These are phyloP conservation scores for Monosporascus cannonballus DNA, from an alignment of 2,329 filamentous ascomycete genomes.

Conservation along the genomic window DNA sequence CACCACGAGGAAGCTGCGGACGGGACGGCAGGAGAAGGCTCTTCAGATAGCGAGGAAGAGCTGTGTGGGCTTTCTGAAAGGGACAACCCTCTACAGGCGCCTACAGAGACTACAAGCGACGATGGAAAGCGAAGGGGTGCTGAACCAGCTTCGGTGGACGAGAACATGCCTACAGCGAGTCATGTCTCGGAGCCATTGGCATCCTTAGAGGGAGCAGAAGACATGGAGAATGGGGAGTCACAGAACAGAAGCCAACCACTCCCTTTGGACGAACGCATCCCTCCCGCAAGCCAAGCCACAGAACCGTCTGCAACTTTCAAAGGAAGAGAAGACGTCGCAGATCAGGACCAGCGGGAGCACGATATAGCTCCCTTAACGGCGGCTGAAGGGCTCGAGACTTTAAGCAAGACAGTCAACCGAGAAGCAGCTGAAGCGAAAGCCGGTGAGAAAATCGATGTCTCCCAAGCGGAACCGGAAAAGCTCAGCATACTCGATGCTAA, in stretches of 20 bases:
- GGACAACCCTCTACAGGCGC: not conserved
- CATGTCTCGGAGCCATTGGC: not conserved
- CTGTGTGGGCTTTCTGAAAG: too few species aligned
- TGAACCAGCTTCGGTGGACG: not conserved
- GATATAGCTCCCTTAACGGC: slow-evolving; percentile 11
- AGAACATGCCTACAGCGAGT: not conserved
- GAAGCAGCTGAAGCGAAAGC: slow-evolving; percentile 3
- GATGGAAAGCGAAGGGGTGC: too few species aligned
- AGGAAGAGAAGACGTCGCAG: slow-evolving; percentile 2
- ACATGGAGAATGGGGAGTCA: slow-evolving; percentile 3
- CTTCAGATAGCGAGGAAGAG: slow-evolving; percentile 15
- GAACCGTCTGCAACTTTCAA: not conserved
- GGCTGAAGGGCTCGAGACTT: slow-evolving; percentile 23
- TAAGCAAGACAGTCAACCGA: slow-evolving; percentile 13
- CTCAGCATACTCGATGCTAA: not conserved
- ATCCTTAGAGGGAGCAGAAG: slow-evolving; percentile 1
- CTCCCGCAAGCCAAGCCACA: not conserved
- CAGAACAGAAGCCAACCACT: not conserved
- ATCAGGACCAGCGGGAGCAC: slow-evolving; percentile 1
- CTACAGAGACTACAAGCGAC: not conserved
- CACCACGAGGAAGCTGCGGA: slow-evolving; percentile 10
- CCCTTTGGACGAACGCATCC: not conserved
- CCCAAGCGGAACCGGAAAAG: not conserved
- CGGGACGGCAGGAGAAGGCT: slow-evolving; percentile 11
- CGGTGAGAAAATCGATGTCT: not conserved